Base-by-base conservation (phyloP, 1,284 basidiomycete genomes). In the Leccinum variabile region DNA sequence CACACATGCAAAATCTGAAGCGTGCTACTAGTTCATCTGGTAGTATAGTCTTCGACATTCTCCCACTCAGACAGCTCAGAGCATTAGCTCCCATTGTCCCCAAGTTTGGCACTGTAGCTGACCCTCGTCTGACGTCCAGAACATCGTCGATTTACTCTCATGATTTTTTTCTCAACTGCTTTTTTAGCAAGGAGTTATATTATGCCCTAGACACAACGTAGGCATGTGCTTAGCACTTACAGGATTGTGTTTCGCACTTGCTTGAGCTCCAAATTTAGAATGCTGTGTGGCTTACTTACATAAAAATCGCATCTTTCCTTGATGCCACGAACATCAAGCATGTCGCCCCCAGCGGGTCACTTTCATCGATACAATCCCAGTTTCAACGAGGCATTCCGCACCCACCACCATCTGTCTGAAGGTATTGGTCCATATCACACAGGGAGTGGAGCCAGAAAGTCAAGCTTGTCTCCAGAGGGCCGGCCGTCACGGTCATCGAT, bases 171-270 rank as follows among this genome's bases (percentile, higher is more conserved):
- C 28, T 30, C 7, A 30, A 30, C 28, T 30, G 28, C 28, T 30
- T 30, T 30, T 30, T 30, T 30, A 30, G 28, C 80, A 33, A 30
- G 28, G 28, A 30, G 1, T 30, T 30, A 30, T 30, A 7, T 30
- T 30, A 30, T 30, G 28, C 28, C 28, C 28, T 30, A 7, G 28
- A 30, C 7, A 30, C 28, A 16, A 44, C 41, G 9, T 44, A 44
- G n/a, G 14, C 41, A n/a, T 18, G 14, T 44, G 10, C 41, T 44
- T 44, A 33, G 14, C 18, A 18, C 41, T 44, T 44, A 33, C 33
- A 35, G 11, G 1, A 44, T 44, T 44, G 33, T 35, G 11, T 35
- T 35, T 35, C 33, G 33, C 11, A 35, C 33, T 44, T 16, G 41
- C 41, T 44, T 44, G n/a, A 44, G 9, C 9, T 16, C 14, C n/a